Evolutionary conservation across 2,329 filamentous ascomycete species (phyloP), one percentile per base, ranked within the genome.

Genomic region (Monilinia vaccinii-corymbosi): DNA sequence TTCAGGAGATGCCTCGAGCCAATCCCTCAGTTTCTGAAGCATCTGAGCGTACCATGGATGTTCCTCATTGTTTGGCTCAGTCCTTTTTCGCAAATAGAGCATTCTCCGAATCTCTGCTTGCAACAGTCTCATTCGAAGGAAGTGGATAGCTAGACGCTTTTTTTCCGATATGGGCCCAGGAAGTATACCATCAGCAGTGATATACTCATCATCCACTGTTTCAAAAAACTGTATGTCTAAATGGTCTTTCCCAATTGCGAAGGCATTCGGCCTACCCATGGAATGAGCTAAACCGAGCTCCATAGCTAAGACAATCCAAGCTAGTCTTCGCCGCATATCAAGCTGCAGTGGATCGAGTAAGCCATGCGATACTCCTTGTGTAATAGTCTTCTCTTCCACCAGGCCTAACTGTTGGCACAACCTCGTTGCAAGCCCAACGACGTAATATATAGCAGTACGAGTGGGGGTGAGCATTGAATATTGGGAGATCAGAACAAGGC

Each of bases 401-500:
- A 97, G 78, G 7, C 92, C 91, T 56, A 97, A 80, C 60, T 96
- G 90, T 71, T 97, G 93, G 71, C 89, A 91, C 55, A 99, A 84
- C 65, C 91, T 86, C 18, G 90, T 87, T 9, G 91, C 92, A 23
- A 96, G 82, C 8, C 94, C 94, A 49, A 97, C 84, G 53, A 97
- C 86, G 75, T 95, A 97, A 75, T 96, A 97, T 23, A 95, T 88
- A 18, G 93, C 91, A 6, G 91, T 96, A 62, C 92, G 81, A 1
- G 93, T 97, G 0, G 94, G 93, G 0, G 93, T 97, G 47, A 97
- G 77, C 23, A 97, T 79, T 0, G 94, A 97, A 73, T 97, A 97
- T 69, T 94, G 89, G 1, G 86, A 91, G 66, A 97, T 88, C 18
- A 99, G 76, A 4, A 88, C 82, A 58, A 97, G 85, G 67, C 93